Evolutionary conservation across 495 filamentous ascomycete species (phyloP).

Genomic region (Penicillium daleae): DNA sequence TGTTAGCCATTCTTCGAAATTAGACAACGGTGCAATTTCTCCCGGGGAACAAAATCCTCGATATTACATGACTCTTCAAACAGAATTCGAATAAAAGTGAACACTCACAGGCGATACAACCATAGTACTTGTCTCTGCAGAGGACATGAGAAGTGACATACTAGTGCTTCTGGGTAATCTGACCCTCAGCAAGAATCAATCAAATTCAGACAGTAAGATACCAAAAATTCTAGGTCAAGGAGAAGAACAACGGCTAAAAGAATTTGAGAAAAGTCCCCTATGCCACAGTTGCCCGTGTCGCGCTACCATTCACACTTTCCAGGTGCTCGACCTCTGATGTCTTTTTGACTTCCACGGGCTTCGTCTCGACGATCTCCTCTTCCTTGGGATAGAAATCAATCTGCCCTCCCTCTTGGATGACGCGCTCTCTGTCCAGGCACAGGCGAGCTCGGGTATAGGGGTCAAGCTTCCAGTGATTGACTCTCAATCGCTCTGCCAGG

Average conservation of each 20-base stretch:
- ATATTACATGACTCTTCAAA: too few species aligned
- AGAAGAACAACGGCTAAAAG: not conserved
- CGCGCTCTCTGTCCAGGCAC: constrained; percentile 69
- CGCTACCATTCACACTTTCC: constrained; percentile 24
- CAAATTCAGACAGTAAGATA: not conserved
- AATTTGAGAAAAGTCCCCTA: constrained; percentile 8
- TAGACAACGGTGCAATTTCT: not conserved
- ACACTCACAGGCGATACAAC: too few species aligned
- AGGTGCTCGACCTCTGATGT: constrained; percentile 35
- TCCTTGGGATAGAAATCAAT: constrained; percentile 64
- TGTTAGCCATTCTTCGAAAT: not conserved
- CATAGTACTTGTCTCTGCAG: too few species aligned
- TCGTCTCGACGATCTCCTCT: constrained; percentile 15
- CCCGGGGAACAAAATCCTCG: too few species aligned
- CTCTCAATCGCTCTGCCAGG: constrained; percentile 62
- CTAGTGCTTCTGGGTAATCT: too few species aligned
- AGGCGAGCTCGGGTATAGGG: constrained; percentile 73
- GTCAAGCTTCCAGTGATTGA: constrained; percentile 83
- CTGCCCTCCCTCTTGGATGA: constrained; percentile 65
- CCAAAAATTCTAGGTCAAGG: not conserved
- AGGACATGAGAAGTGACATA: not conserved
- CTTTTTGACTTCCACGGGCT: constrained; percentile 24
- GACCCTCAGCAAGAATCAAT: too few species aligned
- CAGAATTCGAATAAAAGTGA: too few species aligned
- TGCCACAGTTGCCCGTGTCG: constrained; percentile 10